A percentile compares a stretch with the other conserved stretches of the same genome.
These are phyloP conservation scores for Penicillium freii DNA, from an alignment of 2,329 filamentous ascomycete species.

Conservation along the genomic window DNA sequence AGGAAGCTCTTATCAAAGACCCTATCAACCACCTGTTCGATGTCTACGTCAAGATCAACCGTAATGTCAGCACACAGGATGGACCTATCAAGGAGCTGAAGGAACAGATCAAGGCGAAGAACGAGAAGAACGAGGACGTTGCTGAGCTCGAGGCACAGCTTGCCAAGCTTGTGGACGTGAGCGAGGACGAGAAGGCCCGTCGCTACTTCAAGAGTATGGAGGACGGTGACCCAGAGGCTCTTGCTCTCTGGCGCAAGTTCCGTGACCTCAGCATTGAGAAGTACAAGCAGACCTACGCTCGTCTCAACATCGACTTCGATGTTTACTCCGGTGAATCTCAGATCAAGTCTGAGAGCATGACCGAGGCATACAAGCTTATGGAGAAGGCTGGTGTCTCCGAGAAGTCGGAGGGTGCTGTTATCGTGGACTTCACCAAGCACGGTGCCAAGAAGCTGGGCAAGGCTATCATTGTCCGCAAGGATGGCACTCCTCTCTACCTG, in stretches of 20 bases:
- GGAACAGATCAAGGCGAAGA: conserved; percentile 49
- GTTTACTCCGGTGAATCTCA: conserved; percentile 69
- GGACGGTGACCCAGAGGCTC: conserved; percentile 58
- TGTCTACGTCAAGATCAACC: conserved; percentile 65
- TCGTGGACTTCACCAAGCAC: conserved; percentile 69
- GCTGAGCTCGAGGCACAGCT: conserved; percentile 51
- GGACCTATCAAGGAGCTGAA: conserved; percentile 56
- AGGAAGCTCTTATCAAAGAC: conserved; percentile 59
- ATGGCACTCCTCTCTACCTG: conserved; percentile 66
- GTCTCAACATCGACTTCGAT: conserved; percentile 64
- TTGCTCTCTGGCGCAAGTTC: conserved; percentile 63
- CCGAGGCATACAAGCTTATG: conserved; percentile 58
- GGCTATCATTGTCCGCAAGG: conserved; percentile 64
- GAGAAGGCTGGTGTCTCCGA: conserved; percentile 61
- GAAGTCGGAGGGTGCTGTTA: conserved; percentile 63
- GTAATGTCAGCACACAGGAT: conserved; percentile 56
- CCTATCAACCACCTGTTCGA: conserved; percentile 66
- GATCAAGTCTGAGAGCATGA: conserved; percentile 62
- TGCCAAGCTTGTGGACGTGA: conserved; percentile 49
- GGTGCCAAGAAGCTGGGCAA: conserved; percentile 65
- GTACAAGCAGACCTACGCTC: conserved; percentile 63
- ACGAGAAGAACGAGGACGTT: conserved; percentile 50
- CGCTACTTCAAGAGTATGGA: conserved; percentile 68
- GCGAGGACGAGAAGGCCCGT: conserved; percentile 60
- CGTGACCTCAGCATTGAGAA: conserved; percentile 63